Base-by-base conservation (phyloP, 2,329 filamentous ascomycete genomes). In the Cytospora mali region DNA sequence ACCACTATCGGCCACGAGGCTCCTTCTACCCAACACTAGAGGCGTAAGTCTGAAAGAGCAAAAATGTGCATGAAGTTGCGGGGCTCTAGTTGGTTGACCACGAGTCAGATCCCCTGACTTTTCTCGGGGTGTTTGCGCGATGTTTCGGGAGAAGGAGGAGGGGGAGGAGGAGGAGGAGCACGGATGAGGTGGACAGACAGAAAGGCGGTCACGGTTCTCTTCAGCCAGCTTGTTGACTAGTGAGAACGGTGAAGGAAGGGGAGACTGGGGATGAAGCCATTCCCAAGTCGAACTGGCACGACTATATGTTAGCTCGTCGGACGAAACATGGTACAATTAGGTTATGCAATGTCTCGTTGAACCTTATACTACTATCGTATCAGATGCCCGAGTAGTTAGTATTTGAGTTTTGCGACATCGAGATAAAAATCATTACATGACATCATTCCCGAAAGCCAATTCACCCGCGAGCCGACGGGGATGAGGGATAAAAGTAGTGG, bases 361-460 rank as follows among this genome's bases (percentile, higher is more conserved):
- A 11, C 42, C 18, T 21, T 9, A 33, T 42, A 21, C 18, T 21
- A 42, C n/a, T n/a, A n/a, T n/a, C n/a, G n/a, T n/a, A n/a, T n/a
- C n/a, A n/a, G n/a, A n/a, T n/a, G n/a, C n/a, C n/a, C n/a, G n/a
- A n/a, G n/a, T 23, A 6, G n/a, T 11, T 46, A 23, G 21, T 23
- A 4, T 46, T 46, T 11, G n/a, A 46, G 3, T 46, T 46, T 46
- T 23, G 42, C n/a, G 42, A 23, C 21, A n/a, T 46, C 7, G n/a
- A 46, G 10, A n/a, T n/a, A 39, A 6, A 46, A 23, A 46, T 46
- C 21, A 23, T 46, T 6, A 9, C 4, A 46, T 46, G 42, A 46
- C 42, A 46, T 46, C 42, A 46, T 46, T 46, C 42, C 42, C 42
- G 42, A 46, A 46, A 46, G 42, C 42, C 42, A 46, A 46, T 46